These are phyloP conservation scores for Globisporangium emineosum DNA, from an alignment of 352 stramenopile genomes.

Conservation along the genomic window DNA sequence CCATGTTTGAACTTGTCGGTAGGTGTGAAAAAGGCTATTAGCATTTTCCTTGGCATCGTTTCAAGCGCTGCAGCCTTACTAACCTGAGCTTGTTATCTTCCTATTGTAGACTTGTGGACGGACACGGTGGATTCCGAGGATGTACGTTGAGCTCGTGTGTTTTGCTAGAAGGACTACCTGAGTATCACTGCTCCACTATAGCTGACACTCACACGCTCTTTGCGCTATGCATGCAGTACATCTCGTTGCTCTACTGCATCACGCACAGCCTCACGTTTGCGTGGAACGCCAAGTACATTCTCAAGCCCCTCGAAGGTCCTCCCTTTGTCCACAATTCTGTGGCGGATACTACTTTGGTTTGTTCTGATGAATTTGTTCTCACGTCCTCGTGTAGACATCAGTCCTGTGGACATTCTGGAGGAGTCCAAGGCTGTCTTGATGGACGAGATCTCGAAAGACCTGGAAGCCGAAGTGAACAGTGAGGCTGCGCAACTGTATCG, in stretches of 20 bases:
- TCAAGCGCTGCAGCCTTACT: neutral
- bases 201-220: neutral
- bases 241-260: slow-evolving; percentile 78
- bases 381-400: slow-evolving; percentile 51
- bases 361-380: no score
- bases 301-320: slow-evolving; percentile 53
- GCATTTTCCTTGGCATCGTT: neutral
- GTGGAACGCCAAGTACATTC: slow-evolving; percentile 36
- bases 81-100: neutral
- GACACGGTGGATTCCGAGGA: slow-evolving; percentile 63
- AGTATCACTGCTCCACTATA: neutral
- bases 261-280: slow-evolving; percentile 62
- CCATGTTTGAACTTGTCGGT: slow-evolving; percentile 83
- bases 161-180: neutral
- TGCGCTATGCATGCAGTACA: slow-evolving; percentile 37
- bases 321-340: neutral
- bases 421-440: slow-evolving; percentile 41
- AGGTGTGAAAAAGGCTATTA: slow-evolving; percentile 9
- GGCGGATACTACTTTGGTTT: no score
- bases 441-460: slow-evolving; percentile 45
- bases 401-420: slow-evolving; percentile 50
- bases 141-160: slow-evolving; percentile 31
- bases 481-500: slow-evolving; percentile 36
- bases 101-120: slow-evolving; percentile 52
- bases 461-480: slow-evolving; percentile 47